Evolutionary conservation across 2,329 filamentous ascomycete genomes (phyloP), one percentile per base, ranked within the genome.

Genomic region (Pseudogymnoascus sp.): DNA sequence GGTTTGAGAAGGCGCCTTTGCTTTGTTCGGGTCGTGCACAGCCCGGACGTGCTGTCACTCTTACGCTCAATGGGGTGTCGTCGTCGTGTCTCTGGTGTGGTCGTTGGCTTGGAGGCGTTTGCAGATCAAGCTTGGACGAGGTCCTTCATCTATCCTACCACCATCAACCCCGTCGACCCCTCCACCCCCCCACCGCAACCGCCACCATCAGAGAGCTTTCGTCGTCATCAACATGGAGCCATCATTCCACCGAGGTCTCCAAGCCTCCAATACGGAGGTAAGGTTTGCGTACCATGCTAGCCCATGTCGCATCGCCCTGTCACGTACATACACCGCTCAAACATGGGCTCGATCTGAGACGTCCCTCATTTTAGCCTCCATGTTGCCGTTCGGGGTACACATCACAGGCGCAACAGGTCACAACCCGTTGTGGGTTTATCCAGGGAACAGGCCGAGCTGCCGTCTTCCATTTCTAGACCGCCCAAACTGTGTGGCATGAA

Each of bases 91-190:
- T 31, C 29, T 33, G 49, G 5, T 33, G 49, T 55, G n/a, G 37
- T 19, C 58, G 31, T 60, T 60, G 58, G 33, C 58, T 60, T 41
- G 58, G 33, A 59, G 58, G 58, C 11, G 58, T 59, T 59, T 33
- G 58, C 33, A 59, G 58, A 59, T 59, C 58, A 33, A 39, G 33
- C 58, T 39, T 59, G 58, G 33, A 59, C 19, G 58, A 11, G 37
- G 58, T 39, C 37, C 37, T 59, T 59, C 33, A 59, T 55, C 45
- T 55, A 16, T 55, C 26, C 29, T 55, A 31, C 45, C 26, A n/a
- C 43, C 23, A 31, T 16, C 45, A 37, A 14, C 33, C 31, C 29
- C 29, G 7, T 10, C 8, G 2, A 31, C n/a, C 26, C 45, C 45
- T 52, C 45, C 26, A 16, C 26, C 39, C 26, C 26, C 19, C 26